Evolutionary conservation across 176 grass and related monocot species (phyloP), one percentile per base, ranked within the genome.

Genomic region (Luzula sylvatica): DNA sequence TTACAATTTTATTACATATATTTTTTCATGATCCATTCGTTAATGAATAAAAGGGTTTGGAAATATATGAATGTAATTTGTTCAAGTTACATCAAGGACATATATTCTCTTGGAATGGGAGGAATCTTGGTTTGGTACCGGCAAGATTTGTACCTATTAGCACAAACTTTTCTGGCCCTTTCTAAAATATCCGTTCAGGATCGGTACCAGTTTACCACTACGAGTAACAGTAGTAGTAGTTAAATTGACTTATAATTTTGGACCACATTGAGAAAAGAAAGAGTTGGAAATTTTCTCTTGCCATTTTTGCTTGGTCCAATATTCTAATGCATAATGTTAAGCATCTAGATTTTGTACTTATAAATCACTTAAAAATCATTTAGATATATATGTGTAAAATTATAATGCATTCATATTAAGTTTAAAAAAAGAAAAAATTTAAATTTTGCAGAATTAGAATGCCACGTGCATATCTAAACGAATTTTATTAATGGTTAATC

Each of bases 131-230:
- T 46, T 62, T 2, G 41, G 41, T 29, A 28, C 57, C 57, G 24
- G 59, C 59, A 64, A 64, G 3, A 13, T 64, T 64, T 49, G 43
- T 26, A 64, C 8, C n/a, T 64, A 64, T 64, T 64, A 64, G 42
- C 43, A 29, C 24, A 15, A 49, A 64, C 43, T 64, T 64, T 0
- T 27, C 2, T 49, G 59, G 44, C 59, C 9, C 24, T 64, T 32
- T 64, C 23, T 64, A 14, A 32, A 21, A 64, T 7, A 45, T 18
- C 23, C 46, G 43, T 45, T 20, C 4, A 59, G 24, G 12, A 14
- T 27, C 20, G 25, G 43, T 45, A 61, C 26, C 7, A 56, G 7
- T 40, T 5, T 46, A 46, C 43, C 11, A 17, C 20, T 15, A 45
- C 8, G 7, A 61, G 11, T 26, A 23, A 18, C 40, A n/a, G 15